These are phyloP conservation scores for Rugonectria rugulosa DNA, from an alignment of 2,329 filamentous ascomycete genomes.

Conservation along the genomic window DNA sequence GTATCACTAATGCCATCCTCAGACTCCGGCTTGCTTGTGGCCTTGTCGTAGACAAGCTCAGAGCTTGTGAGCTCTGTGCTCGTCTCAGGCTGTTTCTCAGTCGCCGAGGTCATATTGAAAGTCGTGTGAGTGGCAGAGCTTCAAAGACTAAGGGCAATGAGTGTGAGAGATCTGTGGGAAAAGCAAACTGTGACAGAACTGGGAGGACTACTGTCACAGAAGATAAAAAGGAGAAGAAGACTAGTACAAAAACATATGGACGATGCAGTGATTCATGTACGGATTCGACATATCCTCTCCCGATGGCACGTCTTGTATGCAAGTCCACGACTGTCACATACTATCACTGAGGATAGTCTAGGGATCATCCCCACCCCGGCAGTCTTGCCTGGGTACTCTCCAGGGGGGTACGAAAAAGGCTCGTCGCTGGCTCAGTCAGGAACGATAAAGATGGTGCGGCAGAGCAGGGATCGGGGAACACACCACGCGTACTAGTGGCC, in stretches of 20 bases:
- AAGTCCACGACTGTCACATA: too few species aligned
- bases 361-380: too few species aligned
- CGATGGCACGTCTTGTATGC: too few species aligned
- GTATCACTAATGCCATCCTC: conserved; percentile 10
- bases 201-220: background rate
- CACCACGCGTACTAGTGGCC: too few species aligned
- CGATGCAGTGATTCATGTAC: background rate
- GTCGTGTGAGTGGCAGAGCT: background rate
- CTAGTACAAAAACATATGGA: background rate
- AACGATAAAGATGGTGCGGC: too few species aligned
- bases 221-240: background rate
- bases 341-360: too few species aligned
- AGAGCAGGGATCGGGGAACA: too few species aligned
- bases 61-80: conserved; percentile 12
- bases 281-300: too few species aligned
- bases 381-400: too few species aligned
- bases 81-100: conserved; percentile 11
- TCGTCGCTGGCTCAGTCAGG: too few species aligned
- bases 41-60: conserved; percentile 1
- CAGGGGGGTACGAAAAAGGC: too few species aligned
- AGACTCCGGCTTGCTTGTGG: conserved; percentile 14
- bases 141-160: background rate
- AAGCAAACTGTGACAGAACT: background rate
- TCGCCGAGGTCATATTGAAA: conserved; percentile 13
- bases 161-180: background rate